Evolutionary conservation across 1,284 basidiomycete genomes (phyloP), one percentile per base, ranked within the genome.

Genomic region (Ustilago bromivora): DNA sequence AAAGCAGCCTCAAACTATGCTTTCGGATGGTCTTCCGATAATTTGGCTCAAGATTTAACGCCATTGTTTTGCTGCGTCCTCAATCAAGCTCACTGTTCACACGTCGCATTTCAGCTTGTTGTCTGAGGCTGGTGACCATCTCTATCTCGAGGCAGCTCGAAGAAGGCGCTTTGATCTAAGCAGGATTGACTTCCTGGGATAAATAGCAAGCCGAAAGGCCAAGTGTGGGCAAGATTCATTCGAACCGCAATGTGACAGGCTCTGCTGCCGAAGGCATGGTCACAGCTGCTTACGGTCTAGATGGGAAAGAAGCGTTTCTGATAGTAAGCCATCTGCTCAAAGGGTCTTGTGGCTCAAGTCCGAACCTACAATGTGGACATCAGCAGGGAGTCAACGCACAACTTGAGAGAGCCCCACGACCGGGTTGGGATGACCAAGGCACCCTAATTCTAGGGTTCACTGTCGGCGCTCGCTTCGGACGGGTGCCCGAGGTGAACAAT

Each of bases 171-270:
- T n/a, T 9, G 35, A 55, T 34, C 51, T 12, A 17, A 31, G 34
- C 32, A 10, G 11, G 10, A 35, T 8, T 35, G 52, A 46, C 43
- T 46, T 3, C 43, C 11, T 17, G 40, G 17, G 40, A 38, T 15
- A 41, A 17, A 41, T 11, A 41, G 7, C 40, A 13, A 8, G 8
- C 47, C n/a, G 19, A 53, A 31, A 5, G 46, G 23, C 17, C 34
- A 46, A 43, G 31, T 59, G 46, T 41, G 46, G 43, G 51, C 56
- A 19, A 40, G 5, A 7, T 59, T 59, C 49, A 66, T 66, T 57
- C 63, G 12, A 19, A 28, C 7, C 49, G 31, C 49, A 32, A 5
- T 15, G 49, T 51, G 28, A 51, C 49, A 28, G 31, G 5, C 11
- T 4, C 13, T 13, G 23, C 31, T 51, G 49, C 28, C 49, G 32